Evolutionary conservation across 2,329 filamentous ascomycete species (phyloP), one percentile per base, ranked within the genome.

Genomic region (Cladosporium sphaerospermum): DNA sequence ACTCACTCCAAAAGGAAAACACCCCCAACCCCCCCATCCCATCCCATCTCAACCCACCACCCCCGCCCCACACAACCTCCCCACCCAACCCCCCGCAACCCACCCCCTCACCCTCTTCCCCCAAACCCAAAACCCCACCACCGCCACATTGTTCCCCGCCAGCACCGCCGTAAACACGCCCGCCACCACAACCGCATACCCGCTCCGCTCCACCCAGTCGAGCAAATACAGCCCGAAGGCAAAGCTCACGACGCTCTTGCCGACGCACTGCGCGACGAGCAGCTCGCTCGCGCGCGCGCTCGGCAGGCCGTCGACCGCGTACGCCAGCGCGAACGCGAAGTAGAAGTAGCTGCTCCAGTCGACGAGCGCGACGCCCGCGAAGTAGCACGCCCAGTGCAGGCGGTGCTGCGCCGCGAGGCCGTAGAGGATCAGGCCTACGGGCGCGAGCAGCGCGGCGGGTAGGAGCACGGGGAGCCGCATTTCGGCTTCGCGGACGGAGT

Each of bases 281-380:
- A 83, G 82, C 67, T 83, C 80, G 19, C 75, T 77, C n/a, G 79
- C 78, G 58, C 82, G 80, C 11, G 13, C n/a, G 33, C 75, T 71
- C 16, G 75, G 77, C 64, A 83, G 81, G 49, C 73, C 77, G 61
- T 83, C 80, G 36, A 83, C 76, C 1, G 80, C 79, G 59, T 84
- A 83, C 2, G 80, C 80, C 8, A 84, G 71, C 9, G 79, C 78
- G 60, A 82, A 80, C 11, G 62, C 63, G 56, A 70, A 69, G 61
- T 63, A 68, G 54, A 69, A 68, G 43, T 66, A 60, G 9, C 56
- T 54, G 4, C 62, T 64, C 64, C 66, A 70, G 47, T 69, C 64
- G 28, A 59, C 59, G 66, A 71, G 66, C 1, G 62, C 65, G 0
- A 70, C 66, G 46, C 67, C 68, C 16, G 65, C 63, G 54, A 71